A percentile compares a stretch with the other conserved stretches of the same genome.
phyloP scores from a whole-genome alignment of 2,329 filamentous ascomycete genomes.

The Ceratocystis albifundus region DNA sequence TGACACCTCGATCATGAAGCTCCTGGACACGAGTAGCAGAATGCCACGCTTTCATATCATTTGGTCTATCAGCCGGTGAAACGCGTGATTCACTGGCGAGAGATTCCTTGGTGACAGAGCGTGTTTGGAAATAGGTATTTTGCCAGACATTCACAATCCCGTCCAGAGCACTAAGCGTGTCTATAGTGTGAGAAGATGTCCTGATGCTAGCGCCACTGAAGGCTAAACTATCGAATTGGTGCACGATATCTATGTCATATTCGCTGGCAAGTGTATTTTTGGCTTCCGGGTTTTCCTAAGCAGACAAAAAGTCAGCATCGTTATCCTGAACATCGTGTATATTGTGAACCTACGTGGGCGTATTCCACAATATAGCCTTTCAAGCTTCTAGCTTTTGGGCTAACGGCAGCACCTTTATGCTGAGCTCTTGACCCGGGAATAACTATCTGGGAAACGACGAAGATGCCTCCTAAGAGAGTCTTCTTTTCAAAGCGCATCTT shows the following conservation, averaged over 20 bases:
- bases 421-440: not conserved
- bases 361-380: conserved; percentile 14
- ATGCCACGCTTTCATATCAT: conserved; percentile 30
- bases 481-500: not conserved
- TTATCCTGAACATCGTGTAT: not conserved
- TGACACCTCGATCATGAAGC: conserved; percentile 32
- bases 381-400: not conserved
- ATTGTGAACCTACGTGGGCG: not conserved
- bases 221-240: conserved; percentile 26
- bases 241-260: not conserved
- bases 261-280: not conserved
- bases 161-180: conserved; percentile 29
- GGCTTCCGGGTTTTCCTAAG: not conserved
- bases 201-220: conserved; percentile 32
- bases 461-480: not conserved
- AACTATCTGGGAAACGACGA: not conserved
- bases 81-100: not conserved
- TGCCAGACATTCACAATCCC: conserved; percentile 33
- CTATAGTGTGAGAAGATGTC: conserved; percentile 29
- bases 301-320: not conserved
- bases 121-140: not conserved
- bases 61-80: conserved; percentile 12
- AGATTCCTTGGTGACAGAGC: not conserved
- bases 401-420: not conserved
- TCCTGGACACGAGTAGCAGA: conserved; percentile 33